A percentile compares a stretch with the other conserved stretches of the same genome.
Conservation (phyloP, 1,139 yeast genomes). For the Geotrichum carabidarum region DNA sequence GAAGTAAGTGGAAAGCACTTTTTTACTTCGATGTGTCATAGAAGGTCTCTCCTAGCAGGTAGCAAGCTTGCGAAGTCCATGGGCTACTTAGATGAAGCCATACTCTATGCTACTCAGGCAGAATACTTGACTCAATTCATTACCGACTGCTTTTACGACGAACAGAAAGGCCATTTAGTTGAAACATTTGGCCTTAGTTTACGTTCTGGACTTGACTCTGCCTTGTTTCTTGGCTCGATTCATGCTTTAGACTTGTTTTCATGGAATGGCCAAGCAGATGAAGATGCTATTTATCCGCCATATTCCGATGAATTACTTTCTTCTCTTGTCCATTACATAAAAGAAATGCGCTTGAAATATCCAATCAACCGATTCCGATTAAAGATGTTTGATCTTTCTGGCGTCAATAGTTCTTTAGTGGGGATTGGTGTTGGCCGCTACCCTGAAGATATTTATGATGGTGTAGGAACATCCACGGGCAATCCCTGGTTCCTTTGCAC, state of each 20-base stretch:
- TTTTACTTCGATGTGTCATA: conserved; percentile 71
- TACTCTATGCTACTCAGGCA: conserved; percentile 28
- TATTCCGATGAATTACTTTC: conserved; percentile 33
- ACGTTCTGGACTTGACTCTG: conserved; percentile 76
- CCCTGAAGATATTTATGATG: conserved; percentile 90
- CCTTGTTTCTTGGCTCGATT: conserved; percentile 61
- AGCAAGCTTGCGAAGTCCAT: conserved; percentile 42
- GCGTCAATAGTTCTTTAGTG: conserved; percentile 22
- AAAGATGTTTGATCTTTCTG: conserved; percentile 31
- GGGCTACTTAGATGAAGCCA: conserved; percentile 38
- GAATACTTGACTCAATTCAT: conserved; percentile 42
- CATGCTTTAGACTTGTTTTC: conserved; percentile 44
- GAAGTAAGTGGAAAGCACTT: conserved; percentile 72
- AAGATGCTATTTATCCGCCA: conserved; percentile 31
- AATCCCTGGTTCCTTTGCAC: conserved; percentile 96
- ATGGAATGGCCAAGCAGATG: conserved; percentile 48
- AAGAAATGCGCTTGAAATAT: conserved; percentile 66
- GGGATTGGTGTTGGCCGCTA: conserved; percentile 87
- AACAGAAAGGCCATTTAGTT: conserved; percentile 50
- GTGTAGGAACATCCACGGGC: conserved; percentile 66
- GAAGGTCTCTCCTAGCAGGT: conserved; percentile 63
- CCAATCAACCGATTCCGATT: conserved; percentile 60
- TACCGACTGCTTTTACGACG: conserved; percentile 28
- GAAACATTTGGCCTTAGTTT: conserved; percentile 56
- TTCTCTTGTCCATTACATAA: conserved; percentile 35